Conservation (phyloP, 139 green algal genomes). For the Chlorella sp. region DNA sequence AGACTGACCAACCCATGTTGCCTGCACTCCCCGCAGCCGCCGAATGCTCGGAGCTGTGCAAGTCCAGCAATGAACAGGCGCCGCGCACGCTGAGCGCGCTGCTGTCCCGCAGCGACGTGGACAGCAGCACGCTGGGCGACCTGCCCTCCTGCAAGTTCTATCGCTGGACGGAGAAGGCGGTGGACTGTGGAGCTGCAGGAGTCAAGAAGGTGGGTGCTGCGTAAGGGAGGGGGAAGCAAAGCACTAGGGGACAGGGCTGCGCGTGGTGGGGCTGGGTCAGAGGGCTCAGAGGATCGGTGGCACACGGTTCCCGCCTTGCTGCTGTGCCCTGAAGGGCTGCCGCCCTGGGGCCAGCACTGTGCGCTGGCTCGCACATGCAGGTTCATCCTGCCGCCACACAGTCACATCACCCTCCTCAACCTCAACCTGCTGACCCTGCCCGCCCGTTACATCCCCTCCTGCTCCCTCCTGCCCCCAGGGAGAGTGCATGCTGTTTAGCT, state of each 20-base stretch:
- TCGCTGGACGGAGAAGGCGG: background rate
- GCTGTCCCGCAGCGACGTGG: background rate
- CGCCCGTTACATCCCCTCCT: background rate
- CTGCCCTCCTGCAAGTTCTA: constrained; percentile 17
- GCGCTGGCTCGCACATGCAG: no score
- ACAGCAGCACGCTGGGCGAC: background rate
- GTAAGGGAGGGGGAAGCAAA: background rate
- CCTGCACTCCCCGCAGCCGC: no score
- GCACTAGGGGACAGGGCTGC: background rate
- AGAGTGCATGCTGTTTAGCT: background rate
- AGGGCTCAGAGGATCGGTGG: no score
- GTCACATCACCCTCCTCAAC: no score
- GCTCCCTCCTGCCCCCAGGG: background rate
- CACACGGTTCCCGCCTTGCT: no score
- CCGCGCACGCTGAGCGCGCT: background rate
- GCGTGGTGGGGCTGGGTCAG: background rate
- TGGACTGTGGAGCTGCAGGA: background rate
- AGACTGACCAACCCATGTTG: no score
- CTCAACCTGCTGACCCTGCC: background rate
- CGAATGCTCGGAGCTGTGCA: constrained; percentile 1
- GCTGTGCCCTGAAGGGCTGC: no score
- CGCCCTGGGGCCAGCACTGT: no score
- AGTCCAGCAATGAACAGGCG: background rate
- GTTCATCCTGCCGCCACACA: no score
- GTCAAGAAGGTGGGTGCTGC: background rate